Conservation (phyloP, 352 stramenopile genomes). For the Plasmopara muralis region DNA sequence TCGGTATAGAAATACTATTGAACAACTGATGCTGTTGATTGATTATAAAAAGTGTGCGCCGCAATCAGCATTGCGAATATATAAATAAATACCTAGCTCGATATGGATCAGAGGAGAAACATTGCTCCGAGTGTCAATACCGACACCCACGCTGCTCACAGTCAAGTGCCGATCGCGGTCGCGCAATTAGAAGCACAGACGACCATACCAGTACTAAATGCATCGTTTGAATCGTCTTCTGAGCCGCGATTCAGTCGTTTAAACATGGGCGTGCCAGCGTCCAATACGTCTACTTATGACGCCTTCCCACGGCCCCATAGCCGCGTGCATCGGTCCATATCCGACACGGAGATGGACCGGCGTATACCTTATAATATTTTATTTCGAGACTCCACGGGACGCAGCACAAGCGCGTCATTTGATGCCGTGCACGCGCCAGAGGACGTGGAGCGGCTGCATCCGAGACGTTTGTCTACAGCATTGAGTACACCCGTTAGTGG, state of each 20-base stretch:
- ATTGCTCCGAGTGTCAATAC: not conserved
- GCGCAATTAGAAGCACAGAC: constrained; percentile 1
- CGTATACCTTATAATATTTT: constrained; percentile 4
- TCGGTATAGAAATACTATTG: no score
- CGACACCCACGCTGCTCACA: constrained; percentile 4
- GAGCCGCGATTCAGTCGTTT: not conserved
- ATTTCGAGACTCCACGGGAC: constrained; percentile 2
- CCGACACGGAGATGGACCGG: constrained; percentile 7
- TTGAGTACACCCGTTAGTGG: constrained; percentile 22
- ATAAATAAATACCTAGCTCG: not conserved
- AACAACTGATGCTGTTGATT: no score
- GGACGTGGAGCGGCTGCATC: constrained; percentile 6
- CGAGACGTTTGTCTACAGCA: constrained; percentile 9
- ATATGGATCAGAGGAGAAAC: constrained; percentile 15
- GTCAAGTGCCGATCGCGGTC: not conserved
- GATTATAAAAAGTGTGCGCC: not conserved
- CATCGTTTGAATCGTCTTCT: constrained; percentile 5
- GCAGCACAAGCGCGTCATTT: constrained; percentile 14
- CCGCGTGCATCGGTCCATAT: constrained; percentile 7
- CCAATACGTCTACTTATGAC: constrained; percentile 1
- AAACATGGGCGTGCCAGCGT: constrained; percentile 1
- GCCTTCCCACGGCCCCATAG: constrained; percentile 15
- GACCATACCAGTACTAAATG: not conserved
- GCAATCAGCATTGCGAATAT: no score
- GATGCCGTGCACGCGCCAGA: constrained; percentile 10